Base-by-base conservation (phyloP, 106 monocot genomes). In the Allium cepa region DNA sequence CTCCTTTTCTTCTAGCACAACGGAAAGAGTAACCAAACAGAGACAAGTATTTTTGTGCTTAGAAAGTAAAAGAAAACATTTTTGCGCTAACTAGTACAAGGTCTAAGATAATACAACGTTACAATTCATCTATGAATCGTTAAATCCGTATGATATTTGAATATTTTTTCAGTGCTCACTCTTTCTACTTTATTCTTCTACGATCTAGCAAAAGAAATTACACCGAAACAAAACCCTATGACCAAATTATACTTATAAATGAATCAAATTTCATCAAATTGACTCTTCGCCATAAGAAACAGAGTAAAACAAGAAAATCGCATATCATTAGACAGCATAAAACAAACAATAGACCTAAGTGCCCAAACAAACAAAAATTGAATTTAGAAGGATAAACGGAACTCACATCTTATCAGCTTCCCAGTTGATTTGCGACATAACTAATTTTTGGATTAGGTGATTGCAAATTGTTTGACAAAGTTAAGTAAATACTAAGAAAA, bases 371-470 rank as follows among this genome's bases (percentile, higher is more conserved):
- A 10, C 60, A 26, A 61, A 61, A 18, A 61, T 10, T 12, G 9
- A 64, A 26, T n/a, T 8, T 10, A 48, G 8, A 47, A 47, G 13
- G 64, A n/a, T 9, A 64, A 22, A 22, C 4, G 22, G 18, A 3
- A 8, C 64, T 64, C 47, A 64, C 64, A 64, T 64, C 64, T 64
- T 64, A 64, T 64, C 64, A 14, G 64, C 64, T 64, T 64, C 64
- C 64, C 64, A 64, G 47, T 64, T 64, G 15, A 48, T 48, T 36
- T 64, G 64, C 64, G 64, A 64, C 64, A 64, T 64, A 48, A 64
- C 49, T 64, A 46, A 46, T 13, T 46, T 48, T 13, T 64, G 22
- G 22, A 22, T 0, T 22, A 22, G 22, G 0, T 22, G 22, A 22
- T 22, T 22, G 22, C 1, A 22, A 22, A 22, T 22, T 22, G 22